A percentile compares a stretch with the other conserved stretches of the same genome.
Evolutionary conservation across 257 asterid genomes (phyloP).

Genomic region (Capsicum baccatum): DNA sequence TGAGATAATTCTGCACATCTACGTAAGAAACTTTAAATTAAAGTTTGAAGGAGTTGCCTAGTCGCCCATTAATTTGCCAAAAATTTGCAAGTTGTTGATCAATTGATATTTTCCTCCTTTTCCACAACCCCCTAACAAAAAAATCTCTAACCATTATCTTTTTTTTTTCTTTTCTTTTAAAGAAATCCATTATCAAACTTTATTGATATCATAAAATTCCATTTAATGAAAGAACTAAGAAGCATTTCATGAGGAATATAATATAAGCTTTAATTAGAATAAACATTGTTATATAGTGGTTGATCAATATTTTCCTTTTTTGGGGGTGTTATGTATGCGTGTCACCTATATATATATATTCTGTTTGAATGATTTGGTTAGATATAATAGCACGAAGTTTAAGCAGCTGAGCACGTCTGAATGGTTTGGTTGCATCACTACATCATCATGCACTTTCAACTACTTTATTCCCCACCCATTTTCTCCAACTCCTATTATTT

Average conservation of each 20-base stretch:
- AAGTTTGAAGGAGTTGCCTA: background rate
- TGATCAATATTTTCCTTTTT: conserved; percentile 39
- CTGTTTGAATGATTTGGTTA: conserved; percentile 24
- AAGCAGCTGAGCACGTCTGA: conserved; percentile 25
- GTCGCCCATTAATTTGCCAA: conserved; percentile 44
- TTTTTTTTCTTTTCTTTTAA: background rate
- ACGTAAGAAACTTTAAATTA: conserved; percentile 35
- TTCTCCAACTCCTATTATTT: too few relatives aligned
- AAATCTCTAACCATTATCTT: background rate
- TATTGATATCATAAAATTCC: background rate
- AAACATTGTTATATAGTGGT: conserved; percentile 30
- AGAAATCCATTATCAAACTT: background rate
- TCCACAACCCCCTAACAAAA: background rate
- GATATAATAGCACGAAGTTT: conserved; percentile 12
- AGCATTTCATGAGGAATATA: background rate
- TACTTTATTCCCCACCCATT: conserved; percentile 50
- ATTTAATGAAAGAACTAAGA: background rate
- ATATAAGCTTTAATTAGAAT: background rate
- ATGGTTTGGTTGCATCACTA: conserved; percentile 48
- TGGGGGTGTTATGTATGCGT: background rate
- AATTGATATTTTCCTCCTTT: conserved; percentile 29
- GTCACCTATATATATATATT: background rate
- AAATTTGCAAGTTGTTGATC: conserved; percentile 47
- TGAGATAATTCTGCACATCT: conserved; percentile 7
- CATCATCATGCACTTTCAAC: conserved; percentile 48